Evolutionary conservation across 306 rosid genomes (phyloP), one percentile per base, ranked within the genome.

Genomic region (Luffa aegyptiaca): DNA sequence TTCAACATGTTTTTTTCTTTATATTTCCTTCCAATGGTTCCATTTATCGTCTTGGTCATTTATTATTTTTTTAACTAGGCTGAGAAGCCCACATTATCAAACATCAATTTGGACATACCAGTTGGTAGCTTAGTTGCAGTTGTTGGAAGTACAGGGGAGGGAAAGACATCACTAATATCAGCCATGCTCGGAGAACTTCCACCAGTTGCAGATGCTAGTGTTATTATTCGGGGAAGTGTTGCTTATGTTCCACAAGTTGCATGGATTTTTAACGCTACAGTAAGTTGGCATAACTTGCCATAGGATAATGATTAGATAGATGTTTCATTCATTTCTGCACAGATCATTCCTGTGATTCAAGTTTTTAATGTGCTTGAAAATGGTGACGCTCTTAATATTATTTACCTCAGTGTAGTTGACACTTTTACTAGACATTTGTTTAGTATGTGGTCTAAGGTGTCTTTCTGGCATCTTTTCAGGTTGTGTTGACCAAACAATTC

Each of bases 131-230:
- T 86, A 73, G 86, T 88, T 13, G 91, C 91, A 83, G 48, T 88
- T 56, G 91, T 88, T 69, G 91, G 91, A 37, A 72, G 86, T 75
- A 88, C 91, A 11, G 91, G 91, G 26, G 91, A 88, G 79, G 91
- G 91, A 78, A 86, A 88, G 84, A 86, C 91, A 3, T 88, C 91
- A 21, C 85, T 88, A 52, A 21, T 86, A 76, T 86, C 91, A 52
- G 88, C 91, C n/a, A 88, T 88, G 89, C 85, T 88, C 10, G 91
- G 91, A 73, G 89, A 88, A 82, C 77, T 88, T 79, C 89, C 89
- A 21, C 52, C 87, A 21, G 66, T 84, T 78, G 86, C 85, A 72
- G 87, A 86, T 44, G 20, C 89, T 3, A 82, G 48, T 81, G 88
- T 86, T 65, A 77, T 81, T 48, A 83, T 64, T 65, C 82, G 89